These are phyloP conservation scores for Clarkia xantiana DNA, from an alignment of 345 rosid species.

Conservation along the genomic window DNA sequence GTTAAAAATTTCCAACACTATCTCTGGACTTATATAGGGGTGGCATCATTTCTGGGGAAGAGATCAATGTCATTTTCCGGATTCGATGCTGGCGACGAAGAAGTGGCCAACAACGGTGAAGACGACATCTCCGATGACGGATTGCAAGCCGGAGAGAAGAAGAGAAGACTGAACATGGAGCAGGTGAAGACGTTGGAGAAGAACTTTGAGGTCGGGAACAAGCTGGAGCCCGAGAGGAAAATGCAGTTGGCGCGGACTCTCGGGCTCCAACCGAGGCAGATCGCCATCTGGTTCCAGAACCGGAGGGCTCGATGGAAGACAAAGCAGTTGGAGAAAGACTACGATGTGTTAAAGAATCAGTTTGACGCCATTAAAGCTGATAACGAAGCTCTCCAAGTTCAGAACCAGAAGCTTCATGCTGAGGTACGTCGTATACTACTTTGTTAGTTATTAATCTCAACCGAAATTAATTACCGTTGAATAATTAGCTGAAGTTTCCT, in stretches of 20 bases:
- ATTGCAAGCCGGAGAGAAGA: slow-evolving; percentile 89
- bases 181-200: slow-evolving; percentile 92
- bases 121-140: slow-evolving; percentile 92
- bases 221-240: slow-evolving; percentile 98
- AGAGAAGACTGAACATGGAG: slow-evolving; percentile 82
- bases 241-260: slow-evolving; percentile 92
- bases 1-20: no score
- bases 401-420: slow-evolving; percentile 70
- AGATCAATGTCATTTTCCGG: slow-evolving; percentile 63
- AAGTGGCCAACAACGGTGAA: slow-evolving; percentile 39
- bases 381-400: slow-evolving; percentile 69
- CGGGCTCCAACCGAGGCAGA: slow-evolving; percentile 90
- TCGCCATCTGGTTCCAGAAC: slow-evolving; percentile 98
- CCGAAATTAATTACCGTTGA: no score
- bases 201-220: slow-evolving; percentile 86
- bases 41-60: slow-evolving; percentile 74
- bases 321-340: slow-evolving; percentile 90
- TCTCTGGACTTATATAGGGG: slow-evolving; percentile 51
- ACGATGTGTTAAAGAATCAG: slow-evolving; percentile 70
- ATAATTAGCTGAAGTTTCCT: no score
- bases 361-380: slow-evolving; percentile 66
- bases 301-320: slow-evolving; percentile 96
- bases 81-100: slow-evolving; percentile 44
- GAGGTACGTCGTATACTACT: no score
- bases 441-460: no score